Conservation (phyloP, 108 stramenopile genomes). For the Seminavis robusta region DNA sequence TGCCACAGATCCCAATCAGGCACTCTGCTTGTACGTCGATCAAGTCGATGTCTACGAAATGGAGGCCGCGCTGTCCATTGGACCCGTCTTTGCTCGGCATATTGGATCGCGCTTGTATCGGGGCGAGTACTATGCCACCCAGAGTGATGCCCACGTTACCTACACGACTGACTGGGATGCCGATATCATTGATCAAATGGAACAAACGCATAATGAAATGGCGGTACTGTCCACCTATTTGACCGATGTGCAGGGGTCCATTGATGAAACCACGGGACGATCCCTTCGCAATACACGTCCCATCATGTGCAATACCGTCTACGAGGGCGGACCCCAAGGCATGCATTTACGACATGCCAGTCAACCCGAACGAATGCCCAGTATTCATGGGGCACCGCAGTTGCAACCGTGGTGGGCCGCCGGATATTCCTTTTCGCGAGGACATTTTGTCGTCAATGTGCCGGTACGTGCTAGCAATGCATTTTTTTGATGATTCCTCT, state of each 20-base stretch:
- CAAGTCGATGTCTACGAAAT: conserved; percentile 81
- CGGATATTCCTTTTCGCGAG: conserved; percentile 83
- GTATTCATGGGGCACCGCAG: conserved; percentile 69
- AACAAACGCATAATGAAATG: conserved; percentile 83
- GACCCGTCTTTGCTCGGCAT: conserved; percentile 89
- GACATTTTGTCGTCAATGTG: conserved; percentile 83
- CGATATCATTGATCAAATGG: conserved; percentile 81
- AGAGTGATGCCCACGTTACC: conserved; percentile 93
- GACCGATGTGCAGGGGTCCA: conserved; percentile 76
- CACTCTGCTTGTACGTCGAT: conserved; percentile 66
- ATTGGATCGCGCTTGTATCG: conserved; percentile 85
- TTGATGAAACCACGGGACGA: conserved; percentile 53
- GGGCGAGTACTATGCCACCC: conserved; percentile 94
- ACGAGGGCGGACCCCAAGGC: conserved; percentile 74
- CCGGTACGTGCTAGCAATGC: conserved; percentile 75
- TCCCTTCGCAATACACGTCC: conserved; percentile 73
- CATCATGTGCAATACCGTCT: conserved; percentile 89
- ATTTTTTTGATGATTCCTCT: conserved; percentile 43
- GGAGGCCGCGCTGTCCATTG: conserved; percentile 76
- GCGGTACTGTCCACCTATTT: conserved; percentile 89
- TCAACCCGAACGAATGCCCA: conserved; percentile 79
- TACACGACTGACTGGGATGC: conserved; percentile 89
- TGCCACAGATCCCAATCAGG: conserved; percentile 55
- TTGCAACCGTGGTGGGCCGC: conserved; percentile 91
- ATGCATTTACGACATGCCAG: conserved; percentile 80